phyloP scores from a whole-genome alignment of 495 filamentous ascomycete species.

The Viridothelium virens region DNA sequence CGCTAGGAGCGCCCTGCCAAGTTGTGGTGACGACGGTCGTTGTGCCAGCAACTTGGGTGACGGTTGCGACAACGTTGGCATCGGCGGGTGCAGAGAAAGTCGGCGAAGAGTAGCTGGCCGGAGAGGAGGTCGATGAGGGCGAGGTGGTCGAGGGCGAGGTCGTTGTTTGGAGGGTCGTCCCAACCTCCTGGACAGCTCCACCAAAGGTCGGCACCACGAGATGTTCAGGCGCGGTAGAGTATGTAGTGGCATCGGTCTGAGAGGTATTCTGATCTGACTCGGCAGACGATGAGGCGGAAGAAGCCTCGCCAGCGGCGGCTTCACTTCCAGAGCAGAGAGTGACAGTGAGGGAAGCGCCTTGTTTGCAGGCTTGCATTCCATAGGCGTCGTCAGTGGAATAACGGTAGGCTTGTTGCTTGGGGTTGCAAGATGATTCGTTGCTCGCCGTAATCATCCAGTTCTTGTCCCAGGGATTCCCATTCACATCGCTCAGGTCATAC shows the following conservation, averaged over 20 bases:
- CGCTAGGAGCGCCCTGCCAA: background rate
- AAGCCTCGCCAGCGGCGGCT: conserved; percentile 13
- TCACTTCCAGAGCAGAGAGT: conserved; percentile 25
- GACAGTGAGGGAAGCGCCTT: conserved; percentile 26
- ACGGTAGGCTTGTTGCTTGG: conserved; percentile 26
- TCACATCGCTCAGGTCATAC: conserved; percentile 28
- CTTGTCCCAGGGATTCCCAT: conserved; percentile 27
- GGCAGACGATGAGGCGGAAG: conserved; percentile 18
- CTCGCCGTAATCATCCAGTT: conserved; percentile 28
- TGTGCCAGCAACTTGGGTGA: background rate
- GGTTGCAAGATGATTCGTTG: conserved; percentile 15
- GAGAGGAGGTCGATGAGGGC: background rate
- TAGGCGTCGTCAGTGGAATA: conserved; percentile 30
- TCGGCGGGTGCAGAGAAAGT: background rate
- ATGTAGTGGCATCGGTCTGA: background rate
- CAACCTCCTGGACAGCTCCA: too few species aligned
- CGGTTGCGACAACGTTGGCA: background rate
- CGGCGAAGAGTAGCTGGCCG: background rate
- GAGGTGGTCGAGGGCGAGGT: background rate
- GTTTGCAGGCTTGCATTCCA: conserved; percentile 27
- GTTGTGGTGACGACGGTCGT: background rate
- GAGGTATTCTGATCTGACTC: background rate
- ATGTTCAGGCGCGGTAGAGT: background rate
- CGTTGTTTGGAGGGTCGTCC: background rate
- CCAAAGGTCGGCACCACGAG: background rate